A percentile compares a stretch with the other conserved stretches of the same genome.
phyloP scores from a whole-genome alignment of 495 filamentous ascomycete species.

The Xylaria palmicola region DNA sequence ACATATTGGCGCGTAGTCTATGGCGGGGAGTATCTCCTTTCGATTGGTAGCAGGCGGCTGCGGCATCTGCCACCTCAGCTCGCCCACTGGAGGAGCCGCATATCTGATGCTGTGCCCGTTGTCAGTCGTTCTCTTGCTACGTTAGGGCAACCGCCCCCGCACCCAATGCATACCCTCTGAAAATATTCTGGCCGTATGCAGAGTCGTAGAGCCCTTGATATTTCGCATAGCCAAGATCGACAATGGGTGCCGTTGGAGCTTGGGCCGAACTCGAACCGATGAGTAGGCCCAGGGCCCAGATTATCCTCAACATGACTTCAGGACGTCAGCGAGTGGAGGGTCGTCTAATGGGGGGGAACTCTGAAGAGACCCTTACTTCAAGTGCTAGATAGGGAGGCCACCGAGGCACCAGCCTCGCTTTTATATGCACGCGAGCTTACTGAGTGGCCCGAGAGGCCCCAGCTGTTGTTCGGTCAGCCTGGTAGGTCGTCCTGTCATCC shows the following conservation, averaged over 20 bases:
- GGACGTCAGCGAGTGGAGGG: too few relatives aligned
- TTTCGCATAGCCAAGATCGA: conserved; percentile 33
- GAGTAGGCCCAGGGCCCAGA: neutral
- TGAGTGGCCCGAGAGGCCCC: neutral
- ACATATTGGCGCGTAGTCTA: conserved; percentile 22
- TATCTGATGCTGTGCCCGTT: conserved; percentile 29
- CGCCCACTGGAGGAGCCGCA: conserved; percentile 31
- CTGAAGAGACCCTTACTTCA: too few relatives aligned
- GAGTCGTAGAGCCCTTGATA: conserved; percentile 32
- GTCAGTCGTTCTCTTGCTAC: conserved; percentile 1
- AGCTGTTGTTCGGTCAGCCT: neutral
- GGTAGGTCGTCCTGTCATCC: too few relatives aligned
- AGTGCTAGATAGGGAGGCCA: neutral
- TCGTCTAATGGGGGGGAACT: too few relatives aligned
- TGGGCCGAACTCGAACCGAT: conserved; percentile 6
- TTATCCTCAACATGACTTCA: conserved; percentile 11
- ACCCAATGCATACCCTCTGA: conserved; percentile 29
- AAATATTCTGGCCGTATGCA: conserved; percentile 23
- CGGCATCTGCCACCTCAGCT: conserved; percentile 33
- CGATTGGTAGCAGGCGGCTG: conserved; percentile 24
- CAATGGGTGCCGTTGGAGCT: conserved; percentile 15
- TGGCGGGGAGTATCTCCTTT: conserved; percentile 23
- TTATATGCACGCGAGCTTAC: neutral
- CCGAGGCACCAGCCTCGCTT: neutral
- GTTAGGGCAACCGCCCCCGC: too few relatives aligned